A percentile compares a stretch with the other conserved stretches of the same genome.
These are phyloP conservation scores for Gossypium rotundifolium DNA, from an alignment of 345 rosid genomes.

Conservation along the genomic window DNA sequence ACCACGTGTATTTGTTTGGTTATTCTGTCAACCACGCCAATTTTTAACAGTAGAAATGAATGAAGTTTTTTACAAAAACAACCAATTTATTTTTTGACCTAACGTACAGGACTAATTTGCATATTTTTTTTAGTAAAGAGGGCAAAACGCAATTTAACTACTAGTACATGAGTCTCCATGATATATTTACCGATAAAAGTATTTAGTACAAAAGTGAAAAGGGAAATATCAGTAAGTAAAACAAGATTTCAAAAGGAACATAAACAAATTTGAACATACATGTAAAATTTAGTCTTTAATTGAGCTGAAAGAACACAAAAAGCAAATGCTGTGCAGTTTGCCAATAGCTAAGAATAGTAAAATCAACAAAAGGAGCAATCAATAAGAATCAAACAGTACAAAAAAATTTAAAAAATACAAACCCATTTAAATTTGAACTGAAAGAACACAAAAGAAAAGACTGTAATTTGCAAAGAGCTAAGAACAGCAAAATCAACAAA, in stretches of 20 bases:
- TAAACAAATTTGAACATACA: neutral
- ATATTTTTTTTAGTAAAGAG: too few species aligned
- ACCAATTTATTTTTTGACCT: too few species aligned
- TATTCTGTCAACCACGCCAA: too few species aligned
- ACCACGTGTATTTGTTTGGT: too few species aligned
- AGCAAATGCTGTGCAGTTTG: neutral
- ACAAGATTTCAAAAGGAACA: neutral
- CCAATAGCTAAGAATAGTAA: conserved; percentile 1
- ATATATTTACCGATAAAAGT: too few species aligned
- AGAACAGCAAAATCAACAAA: neutral
- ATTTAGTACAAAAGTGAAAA: neutral
- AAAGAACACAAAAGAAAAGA: neutral
- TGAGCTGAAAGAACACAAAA: neutral
- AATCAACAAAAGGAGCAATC: neutral
- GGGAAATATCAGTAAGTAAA: neutral
- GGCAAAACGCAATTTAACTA: too few species aligned
- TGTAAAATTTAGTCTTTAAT: neutral
- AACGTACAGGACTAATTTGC: too few species aligned
- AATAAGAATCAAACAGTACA: neutral
- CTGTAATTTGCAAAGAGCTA: neutral
- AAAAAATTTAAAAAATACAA: neutral
- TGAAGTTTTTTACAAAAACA: too few species aligned
- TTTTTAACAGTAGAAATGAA: too few species aligned
- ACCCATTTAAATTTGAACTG: too few species aligned
- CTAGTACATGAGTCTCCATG: too few species aligned